Base-by-base conservation (phyloP, 805 yeast genomes). In the Nakazawaea wyomingensis region DNA sequence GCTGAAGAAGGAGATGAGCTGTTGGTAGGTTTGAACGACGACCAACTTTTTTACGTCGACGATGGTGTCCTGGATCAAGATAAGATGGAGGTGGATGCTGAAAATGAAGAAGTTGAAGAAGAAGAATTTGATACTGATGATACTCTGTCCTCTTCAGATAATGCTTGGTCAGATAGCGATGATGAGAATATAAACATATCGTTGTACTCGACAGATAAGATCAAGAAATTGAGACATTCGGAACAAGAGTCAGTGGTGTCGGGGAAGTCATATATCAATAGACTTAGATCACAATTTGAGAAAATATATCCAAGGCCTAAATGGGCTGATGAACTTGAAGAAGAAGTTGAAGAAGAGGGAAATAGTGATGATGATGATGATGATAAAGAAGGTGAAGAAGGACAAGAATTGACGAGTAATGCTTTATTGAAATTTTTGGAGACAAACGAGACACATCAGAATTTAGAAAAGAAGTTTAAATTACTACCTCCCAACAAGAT, bases 101-200 rank as follows among this genome's bases (percentile, higher is more conserved):
- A 53, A 8, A n/a, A n/a, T n/a, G 62, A 52, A 11, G 58, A 54
- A 8, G 41, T 46, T 35, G 66, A 43, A 26, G 54, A 55, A 16
- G 63, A 49, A 6, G 64, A 51, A 18, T 55, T 47, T 7, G 63
- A 56, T 4, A 57, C 57, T 37, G 57, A 55, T 9, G 58, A 52
- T 2, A 64, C 61, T 24, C 11, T 11, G 4, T 64, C 55, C n/a
- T 64, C 52, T 27, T 61, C 55, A 3, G 53, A 51, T 9, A 70
- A 69, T 43, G 88, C 82, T 2, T 93, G 99, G 99, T 61, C 61
- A 13, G 99, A 93, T 64, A 82, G 95, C 45, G 98, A 90, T 55
- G 99, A 93, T 60, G 98, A 90, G 48, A 70, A 69, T 34, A 51
- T 85, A 20, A 64, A 66, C 17, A 71, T 91, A 5, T 76, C 93